Percentiles rank a stretch among this genome's conserved stretches.
Conservation (phyloP, 257 asterid genomes). For the Solanum bukasovii region DNA sequence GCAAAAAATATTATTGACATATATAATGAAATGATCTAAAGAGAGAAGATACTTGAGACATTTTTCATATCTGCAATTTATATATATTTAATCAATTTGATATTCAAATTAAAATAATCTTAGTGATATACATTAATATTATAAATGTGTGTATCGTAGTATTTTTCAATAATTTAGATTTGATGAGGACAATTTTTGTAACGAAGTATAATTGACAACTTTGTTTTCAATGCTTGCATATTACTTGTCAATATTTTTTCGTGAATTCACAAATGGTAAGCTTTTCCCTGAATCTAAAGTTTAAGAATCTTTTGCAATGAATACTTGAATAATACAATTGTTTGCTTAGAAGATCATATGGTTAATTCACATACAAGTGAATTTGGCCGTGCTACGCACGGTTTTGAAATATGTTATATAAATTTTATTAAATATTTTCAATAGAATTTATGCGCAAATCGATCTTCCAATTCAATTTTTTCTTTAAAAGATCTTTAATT, state of each 20-base stretch:
- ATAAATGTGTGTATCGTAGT: not conserved
- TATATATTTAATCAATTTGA: not conserved
- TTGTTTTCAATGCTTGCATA: not conserved
- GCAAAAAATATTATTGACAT: not conserved
- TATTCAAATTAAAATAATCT: not conserved
- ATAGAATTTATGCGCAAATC: too few relatives aligned
- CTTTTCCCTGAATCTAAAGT: not conserved
- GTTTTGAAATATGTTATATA: too few relatives aligned
- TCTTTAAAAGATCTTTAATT: too few relatives aligned
- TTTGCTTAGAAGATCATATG: not conserved
- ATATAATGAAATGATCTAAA: not conserved
- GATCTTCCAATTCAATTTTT: too few relatives aligned
- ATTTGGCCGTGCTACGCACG: not conserved
- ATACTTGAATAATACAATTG: not conserved
- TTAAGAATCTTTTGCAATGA: not conserved
- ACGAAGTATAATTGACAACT: not conserved
- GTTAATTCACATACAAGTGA: not conserved
- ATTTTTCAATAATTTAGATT: not conserved
- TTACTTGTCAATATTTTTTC: not conserved
- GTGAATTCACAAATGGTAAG: not conserved
- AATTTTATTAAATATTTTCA: too few relatives aligned
- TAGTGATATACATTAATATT: not conserved
- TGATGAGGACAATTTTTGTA: rapidly evolving
- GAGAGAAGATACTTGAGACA: not conserved
- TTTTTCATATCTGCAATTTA: not conserved